Base-by-base conservation (phyloP, 2,329 filamentous ascomycete genomes). In the Endoconidiophora laricicola region DNA sequence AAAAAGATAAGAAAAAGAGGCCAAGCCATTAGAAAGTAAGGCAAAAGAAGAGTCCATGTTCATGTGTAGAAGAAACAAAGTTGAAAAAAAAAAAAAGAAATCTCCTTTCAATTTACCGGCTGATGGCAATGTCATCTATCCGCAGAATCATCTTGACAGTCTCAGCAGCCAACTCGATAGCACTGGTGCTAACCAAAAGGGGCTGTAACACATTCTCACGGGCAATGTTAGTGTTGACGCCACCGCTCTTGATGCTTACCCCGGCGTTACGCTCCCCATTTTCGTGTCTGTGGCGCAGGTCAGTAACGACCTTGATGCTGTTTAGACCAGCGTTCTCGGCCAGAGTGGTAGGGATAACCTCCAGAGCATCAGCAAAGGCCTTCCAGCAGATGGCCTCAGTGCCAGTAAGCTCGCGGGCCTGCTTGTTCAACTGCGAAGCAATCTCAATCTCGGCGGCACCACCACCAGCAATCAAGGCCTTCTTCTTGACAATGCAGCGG, bases 371-470 rank as follows among this genome's bases (percentile, higher is more conserved):
- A 1, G 93, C 91, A 62, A 98, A 98, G 0, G 90, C 90, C 70
- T 95, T 96, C 86, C 86, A 98, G 77, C 91, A 98, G 62, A 96
- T 95, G 38, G 87, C 80, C 66, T 98, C 91, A 4, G 91, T 95
- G 54, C 93, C 93, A 0, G 81, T 81, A 54, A 95, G 73, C 59
- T 81, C 79, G 57, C 88, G 83, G 6, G 90, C 79, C 61, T 85
- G 83, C 66, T 85, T 82, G 52, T 83, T 79, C 33, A 98, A 76
- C 60, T 86, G 77, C 49, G 91, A 83, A 20, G 91, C 86, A 59
- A 98, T 90, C 68, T 96, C 88, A 60, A 96, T 93, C 67, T 98
- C 91, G 23, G 91, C 86, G 2, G 91, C 91, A 63, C 91, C 91
- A 60, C 91, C 91, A 65, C 91, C 91, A 12, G 93, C 90, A 60